A percentile compares a stretch with the other conserved stretches of the same genome.
Conservation (phyloP, 139 green algal species). For the Picochlorum costavermella region DNA sequence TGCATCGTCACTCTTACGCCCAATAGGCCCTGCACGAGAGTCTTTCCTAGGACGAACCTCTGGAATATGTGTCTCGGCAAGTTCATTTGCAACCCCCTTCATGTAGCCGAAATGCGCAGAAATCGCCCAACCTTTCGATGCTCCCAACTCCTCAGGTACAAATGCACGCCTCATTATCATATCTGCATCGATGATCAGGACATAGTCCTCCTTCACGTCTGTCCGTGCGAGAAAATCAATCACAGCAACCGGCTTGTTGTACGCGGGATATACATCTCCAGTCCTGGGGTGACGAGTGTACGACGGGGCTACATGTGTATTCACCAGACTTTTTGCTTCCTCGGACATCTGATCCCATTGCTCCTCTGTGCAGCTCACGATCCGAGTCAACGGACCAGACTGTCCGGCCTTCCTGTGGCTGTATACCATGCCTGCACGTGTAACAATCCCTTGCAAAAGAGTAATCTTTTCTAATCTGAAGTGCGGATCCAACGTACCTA, state of each 20-base stretch:
- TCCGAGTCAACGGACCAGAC: conserved; percentile 54
- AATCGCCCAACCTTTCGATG: conserved; percentile 17
- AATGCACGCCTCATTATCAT: conserved; percentile 53
- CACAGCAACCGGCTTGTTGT: conserved; percentile 69
- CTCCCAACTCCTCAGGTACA: conserved; percentile 22
- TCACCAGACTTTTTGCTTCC: conserved; percentile 14
- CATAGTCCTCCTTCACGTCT: conserved; percentile 45
- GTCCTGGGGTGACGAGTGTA: conserved; percentile 39
- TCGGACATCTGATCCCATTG: conserved; percentile 25
- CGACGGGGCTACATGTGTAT: conserved; percentile 60
- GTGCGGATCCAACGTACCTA: conserved; percentile 36
- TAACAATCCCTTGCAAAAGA: neutral
- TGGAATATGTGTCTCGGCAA: conserved; percentile 37
- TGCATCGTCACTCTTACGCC: conserved; percentile 43
- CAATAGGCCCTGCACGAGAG: conserved; percentile 33
- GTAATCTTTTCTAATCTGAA: neutral
- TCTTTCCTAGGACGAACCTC: conserved; percentile 57
- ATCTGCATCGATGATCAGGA: conserved; percentile 54
- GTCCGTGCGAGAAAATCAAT: conserved; percentile 57
- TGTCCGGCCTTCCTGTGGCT: conserved; percentile 47
- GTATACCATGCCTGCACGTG: conserved; percentile 32
- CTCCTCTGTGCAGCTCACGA: conserved; percentile 66
- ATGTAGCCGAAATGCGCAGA: conserved; percentile 37
- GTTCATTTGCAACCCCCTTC: conserved; percentile 37
- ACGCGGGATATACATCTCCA: conserved; percentile 27